A percentile compares a stretch with the other conserved stretches of the same genome.
Evolutionary conservation across 768 basidiomycete species (phyloP).

Genomic region (Lentinula aciculospora): DNA sequence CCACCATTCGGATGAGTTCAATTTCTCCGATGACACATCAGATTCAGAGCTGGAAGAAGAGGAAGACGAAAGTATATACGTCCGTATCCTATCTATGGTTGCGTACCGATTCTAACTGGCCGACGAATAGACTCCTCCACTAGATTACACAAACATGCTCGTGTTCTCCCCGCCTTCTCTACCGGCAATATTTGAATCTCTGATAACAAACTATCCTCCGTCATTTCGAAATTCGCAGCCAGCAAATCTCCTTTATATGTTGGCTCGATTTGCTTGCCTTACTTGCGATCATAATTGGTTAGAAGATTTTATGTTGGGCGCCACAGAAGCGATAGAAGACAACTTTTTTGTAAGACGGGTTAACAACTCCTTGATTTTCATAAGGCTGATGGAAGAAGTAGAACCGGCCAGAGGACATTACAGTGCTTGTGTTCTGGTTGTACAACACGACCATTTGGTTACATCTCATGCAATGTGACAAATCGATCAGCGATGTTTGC

Average conservation of each 20-base stretch:
- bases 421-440: constrained; percentile 89
- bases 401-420: constrained; percentile 81
- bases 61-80: constrained; percentile 46
- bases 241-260: constrained; percentile 86
- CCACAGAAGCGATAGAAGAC: constrained; percentile 89
- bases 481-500: constrained; percentile 70
- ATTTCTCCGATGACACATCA: constrained; percentile 26
- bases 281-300: constrained; percentile 90
- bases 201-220: constrained; percentile 74
- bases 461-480: constrained; percentile 85
- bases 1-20: constrained; percentile 28
- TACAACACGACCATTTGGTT: constrained; percentile 89
- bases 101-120: constrained; percentile 7
- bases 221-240: constrained; percentile 74
- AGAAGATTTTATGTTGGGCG: constrained; percentile 87
- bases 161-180: constrained; percentile 83
- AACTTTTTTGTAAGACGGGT: constrained; percentile 74
- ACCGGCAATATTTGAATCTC: constrained; percentile 71
- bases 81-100: constrained; percentile 19
- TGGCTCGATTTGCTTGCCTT: constrained; percentile 88
- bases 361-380: background rate
- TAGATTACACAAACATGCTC: constrained; percentile 84
- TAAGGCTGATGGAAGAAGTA: constrained; percentile 26
- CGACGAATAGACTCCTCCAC: constrained; percentile 55
- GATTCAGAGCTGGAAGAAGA: constrained; percentile 41